Percentiles rank a stretch among this genome's conserved stretches.
Evolutionary conservation across 2,329 filamentous ascomycete species (phyloP).

Genomic region (Berkeleyomyces basicola): DNA sequence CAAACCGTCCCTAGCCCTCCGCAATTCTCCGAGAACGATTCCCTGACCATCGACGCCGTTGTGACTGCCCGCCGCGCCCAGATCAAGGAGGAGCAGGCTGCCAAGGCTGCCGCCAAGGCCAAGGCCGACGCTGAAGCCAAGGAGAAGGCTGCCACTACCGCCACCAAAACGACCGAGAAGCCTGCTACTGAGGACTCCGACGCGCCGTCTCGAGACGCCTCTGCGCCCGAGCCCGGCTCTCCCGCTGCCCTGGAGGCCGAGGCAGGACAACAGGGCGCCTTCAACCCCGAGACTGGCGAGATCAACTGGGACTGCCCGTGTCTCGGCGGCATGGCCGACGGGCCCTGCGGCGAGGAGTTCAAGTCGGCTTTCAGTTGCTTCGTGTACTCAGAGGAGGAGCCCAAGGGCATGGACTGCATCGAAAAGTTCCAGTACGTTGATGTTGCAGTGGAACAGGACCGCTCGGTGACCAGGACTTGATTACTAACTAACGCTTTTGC

Average conservation of each 20-base stretch:
- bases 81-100: conserved; percentile 22
- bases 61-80: conserved; percentile 45
- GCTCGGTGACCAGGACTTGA: conserved; percentile 5
- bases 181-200: conserved; percentile 13
- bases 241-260: conserved; percentile 55
- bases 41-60: conserved; percentile 50
- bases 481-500: conserved; percentile 1
- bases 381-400: conserved; percentile 84
- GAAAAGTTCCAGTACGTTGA: conserved; percentile 80
- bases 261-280: conserved; percentile 74
- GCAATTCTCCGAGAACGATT: conserved; percentile 38
- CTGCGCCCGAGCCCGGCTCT: conserved; percentile 20
- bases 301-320: conserved; percentile 99
- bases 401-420: conserved; percentile 95
- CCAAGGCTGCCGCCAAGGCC: conserved; percentile 14
- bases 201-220: conserved; percentile 15
- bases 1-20: conserved; percentile 8
- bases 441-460: not conserved
- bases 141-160: conserved; percentile 10
- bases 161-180: conserved; percentile 17
- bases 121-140: conserved; percentile 20
- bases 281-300: conserved; percentile 96
- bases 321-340: conserved; percentile 89
- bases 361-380: conserved; percentile 95
- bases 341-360: conserved; percentile 91